Evolutionary conservation across 345 rosid genomes (phyloP).

Genomic region (Camelina sativa): DNA sequence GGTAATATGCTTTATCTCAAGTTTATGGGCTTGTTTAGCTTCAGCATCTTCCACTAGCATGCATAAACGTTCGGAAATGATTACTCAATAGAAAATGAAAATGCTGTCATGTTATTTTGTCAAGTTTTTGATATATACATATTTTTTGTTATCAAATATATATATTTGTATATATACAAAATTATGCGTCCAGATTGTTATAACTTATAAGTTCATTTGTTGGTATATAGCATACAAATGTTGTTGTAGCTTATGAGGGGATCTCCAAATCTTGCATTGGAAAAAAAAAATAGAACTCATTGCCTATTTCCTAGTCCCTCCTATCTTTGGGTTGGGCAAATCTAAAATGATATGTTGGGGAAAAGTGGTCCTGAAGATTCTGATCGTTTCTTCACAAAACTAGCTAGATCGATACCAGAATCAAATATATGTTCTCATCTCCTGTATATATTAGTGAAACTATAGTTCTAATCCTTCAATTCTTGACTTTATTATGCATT

Average conservation of each 20-base stretch:
- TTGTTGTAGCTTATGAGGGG: background rate
- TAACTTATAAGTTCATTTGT: background rate
- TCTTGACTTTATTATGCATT: slow-evolving; percentile 12
- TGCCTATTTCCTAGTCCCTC: background rate
- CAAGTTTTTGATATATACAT: background rate
- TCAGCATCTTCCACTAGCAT: slow-evolving; percentile 7
- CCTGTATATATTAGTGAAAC: background rate
- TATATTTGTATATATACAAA: background rate
- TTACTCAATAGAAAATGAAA: background rate
- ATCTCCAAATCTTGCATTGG: background rate
- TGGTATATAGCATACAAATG: background rate
- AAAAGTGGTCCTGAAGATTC: slow-evolving; percentile 16
- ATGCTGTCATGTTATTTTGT: slow-evolving; percentile 13
- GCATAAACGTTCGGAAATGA: background rate
- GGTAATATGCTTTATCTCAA: slow-evolving; percentile 54
- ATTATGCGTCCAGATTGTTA: background rate
- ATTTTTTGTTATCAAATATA: background rate
- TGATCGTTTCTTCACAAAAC: slow-evolving; percentile 8
- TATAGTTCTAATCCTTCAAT: background rate
- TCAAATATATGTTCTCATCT: slow-evolving; percentile 3
- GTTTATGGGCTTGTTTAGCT: slow-evolving; percentile 16
- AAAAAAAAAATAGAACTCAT: background rate
- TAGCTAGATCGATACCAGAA: slow-evolving; percentile 2
- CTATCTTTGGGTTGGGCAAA: slow-evolving; percentile 3
- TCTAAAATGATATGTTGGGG: slow-evolving; percentile 15